Evolutionary conservation across 805 yeast genomes (phyloP).

Genomic region (Wickerhamomyces queroliae): DNA sequence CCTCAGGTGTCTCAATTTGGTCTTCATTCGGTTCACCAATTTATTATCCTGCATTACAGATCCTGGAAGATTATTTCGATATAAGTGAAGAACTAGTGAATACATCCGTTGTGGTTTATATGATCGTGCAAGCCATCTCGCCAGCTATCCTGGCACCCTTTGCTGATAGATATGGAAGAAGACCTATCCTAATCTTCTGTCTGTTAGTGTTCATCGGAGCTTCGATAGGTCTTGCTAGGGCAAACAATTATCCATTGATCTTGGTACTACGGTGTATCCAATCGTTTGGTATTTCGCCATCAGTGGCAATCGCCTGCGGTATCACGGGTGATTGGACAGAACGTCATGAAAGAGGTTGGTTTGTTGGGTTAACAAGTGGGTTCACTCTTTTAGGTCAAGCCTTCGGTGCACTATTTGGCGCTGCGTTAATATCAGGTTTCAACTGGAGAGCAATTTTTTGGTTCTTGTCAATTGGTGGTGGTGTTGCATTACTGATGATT

Average conservation of each 20-base stretch:
- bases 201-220: slow-evolving; percentile 51
- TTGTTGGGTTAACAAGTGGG: slow-evolving; percentile 61
- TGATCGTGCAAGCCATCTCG: slow-evolving; percentile 67
- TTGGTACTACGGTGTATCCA: slow-evolving; percentile 67
- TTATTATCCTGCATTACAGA: slow-evolving; percentile 71
- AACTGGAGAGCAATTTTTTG: slow-evolving; percentile 79
- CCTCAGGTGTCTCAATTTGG: slow-evolving; percentile 49
- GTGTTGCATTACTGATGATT: slow-evolving; percentile 31
- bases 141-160: slow-evolving; percentile 68
- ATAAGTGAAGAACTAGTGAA: slow-evolving; percentile 56
- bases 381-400: slow-evolving; percentile 68
- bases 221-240: slow-evolving; percentile 59
- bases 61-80: slow-evolving; percentile 47
- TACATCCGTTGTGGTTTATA: slow-evolving; percentile 72
- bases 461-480: slow-evolving; percentile 65
- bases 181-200: slow-evolving; percentile 58
- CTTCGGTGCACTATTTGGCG: slow-evolving; percentile 69
- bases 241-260: slow-evolving; percentile 53
- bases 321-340: slow-evolving; percentile 70
- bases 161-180: slow-evolving; percentile 67
- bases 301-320: slow-evolving; percentile 65
- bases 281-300: slow-evolving; percentile 72
- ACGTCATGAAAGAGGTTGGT: slow-evolving; percentile 61
- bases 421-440: slow-evolving; percentile 34
- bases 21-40: slow-evolving; percentile 73